Evolutionary conservation across 345 rosid species (phyloP), one percentile per base, ranked within the genome.

Genomic region (Citrus medica): DNA sequence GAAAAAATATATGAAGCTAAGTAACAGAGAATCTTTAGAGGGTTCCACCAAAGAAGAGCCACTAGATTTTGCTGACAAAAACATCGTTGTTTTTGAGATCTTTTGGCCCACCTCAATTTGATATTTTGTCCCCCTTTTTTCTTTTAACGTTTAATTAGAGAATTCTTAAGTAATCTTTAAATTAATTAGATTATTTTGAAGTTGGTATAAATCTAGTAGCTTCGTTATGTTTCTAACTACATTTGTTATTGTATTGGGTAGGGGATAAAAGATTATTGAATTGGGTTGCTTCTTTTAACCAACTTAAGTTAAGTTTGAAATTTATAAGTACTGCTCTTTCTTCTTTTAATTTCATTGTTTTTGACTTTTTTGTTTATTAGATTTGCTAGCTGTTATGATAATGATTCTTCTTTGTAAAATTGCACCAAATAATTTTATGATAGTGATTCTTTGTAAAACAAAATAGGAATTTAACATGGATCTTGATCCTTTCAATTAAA

Each of bases 11-110:
- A 53, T 22, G 69, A 53, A 17, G 42, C 30, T 38, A 24, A 10
- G 51, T 77, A 84, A 82, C 79, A 83, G 68, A 40, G 82, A 78
- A 90, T 88, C 91, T 90, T 79, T 22, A 3, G 69, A 21, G 86
- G 91, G 85, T 55, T 87, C 91, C 82, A 73, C 78, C 27, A 78
- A 80, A 83, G 84, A 69, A 78, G 75, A 80, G 75, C 40, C 69
- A 72, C 35, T 83, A 85, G 93, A 90, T 90, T 83, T 87, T 79
- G 85, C 42, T 73, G 80, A 84, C 87, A 85, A 87, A 87, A 80
- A 71, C 87, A 74, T 85, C 86, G 75, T 76, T 86, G 75, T 81
- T 81, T 33, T 76, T 76, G 22, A 82, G 88, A 89, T 85, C 76
- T 80, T 78, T 70, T 7, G 82, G 66, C 79, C 86, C 85, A 53